phyloP scores from a whole-genome alignment of 1,284 basidiomycete species.

The Cutaneotrichosporon sp. region DNA sequence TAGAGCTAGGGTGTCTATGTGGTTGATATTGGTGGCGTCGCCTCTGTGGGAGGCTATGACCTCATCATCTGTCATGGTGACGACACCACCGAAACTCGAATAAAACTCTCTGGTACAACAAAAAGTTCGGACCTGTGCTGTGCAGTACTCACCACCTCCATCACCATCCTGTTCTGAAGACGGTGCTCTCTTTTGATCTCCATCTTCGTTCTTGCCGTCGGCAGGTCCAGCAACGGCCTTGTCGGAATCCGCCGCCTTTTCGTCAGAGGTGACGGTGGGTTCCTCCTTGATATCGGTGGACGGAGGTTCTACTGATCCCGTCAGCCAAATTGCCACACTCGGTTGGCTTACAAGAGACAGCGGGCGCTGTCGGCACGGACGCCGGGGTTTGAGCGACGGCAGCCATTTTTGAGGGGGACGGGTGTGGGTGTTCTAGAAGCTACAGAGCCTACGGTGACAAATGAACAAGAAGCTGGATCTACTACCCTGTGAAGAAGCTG shows the following conservation, averaged over 20 bases:
- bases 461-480: neutral
- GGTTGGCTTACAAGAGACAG: conserved; percentile 17
- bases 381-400: conserved; percentile 28
- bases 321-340: neutral
- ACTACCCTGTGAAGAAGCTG: neutral
- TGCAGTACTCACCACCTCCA: conserved; percentile 15
- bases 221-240: neutral
- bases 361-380: conserved; percentile 16
- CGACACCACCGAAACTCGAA: neutral
- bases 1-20: neutral
- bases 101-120: neutral
- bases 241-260: conserved; percentile 13
- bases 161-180: conserved; percentile 13
- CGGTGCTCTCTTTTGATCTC: conserved; percentile 5
- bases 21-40: neutral
- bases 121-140: neutral
- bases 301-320: neutral
- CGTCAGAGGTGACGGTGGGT: neutral
- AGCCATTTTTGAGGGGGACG: conserved; percentile 18
- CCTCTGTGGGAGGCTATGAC: neutral
- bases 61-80: neutral
- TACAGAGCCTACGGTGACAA: neutral
- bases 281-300: conserved; percentile 14
- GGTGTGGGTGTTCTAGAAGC: neutral
- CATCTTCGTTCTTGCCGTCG: conserved; percentile 10